Conservation (phyloP, 1,284 basidiomycete species). For the Fistulinella cinereoalba region DNA sequence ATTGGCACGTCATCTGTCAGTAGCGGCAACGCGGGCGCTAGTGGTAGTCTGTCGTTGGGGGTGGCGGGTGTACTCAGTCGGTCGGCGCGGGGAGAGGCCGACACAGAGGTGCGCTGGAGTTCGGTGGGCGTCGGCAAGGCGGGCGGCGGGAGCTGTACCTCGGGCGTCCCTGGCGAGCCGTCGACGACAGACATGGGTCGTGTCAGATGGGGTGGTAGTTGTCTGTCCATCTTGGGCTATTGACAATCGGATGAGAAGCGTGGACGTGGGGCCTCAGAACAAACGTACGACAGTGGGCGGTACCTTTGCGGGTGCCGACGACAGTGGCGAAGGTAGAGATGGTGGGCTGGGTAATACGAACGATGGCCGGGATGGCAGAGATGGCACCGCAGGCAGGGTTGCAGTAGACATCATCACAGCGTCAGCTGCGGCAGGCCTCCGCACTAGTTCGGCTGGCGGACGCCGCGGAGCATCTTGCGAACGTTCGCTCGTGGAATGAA, state of each 20-base stretch:
- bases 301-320: neutral
- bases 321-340: neutral
- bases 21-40: neutral
- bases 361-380: neutral
- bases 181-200: too few relatives aligned
- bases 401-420: too few relatives aligned
- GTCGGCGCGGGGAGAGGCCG: conserved; percentile 1
- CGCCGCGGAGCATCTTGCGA: conserved; percentile 2
- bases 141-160: too few relatives aligned
- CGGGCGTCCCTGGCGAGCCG: too few relatives aligned
- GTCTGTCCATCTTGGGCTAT: conserved; percentile 19
- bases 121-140: too few relatives aligned
- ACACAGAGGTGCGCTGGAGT: too few relatives aligned
- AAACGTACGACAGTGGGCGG: conserved; percentile 16
- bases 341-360: neutral
- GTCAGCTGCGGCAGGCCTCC: too few relatives aligned
- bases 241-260: too few relatives aligned
- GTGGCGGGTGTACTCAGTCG: neutral
- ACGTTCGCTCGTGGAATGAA: conserved; percentile 12
- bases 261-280: too few relatives aligned
- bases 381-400: neutral
- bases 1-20: neutral
- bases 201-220: conserved; percentile 6
- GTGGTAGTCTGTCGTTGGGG: neutral
- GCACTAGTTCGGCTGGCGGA: too few relatives aligned